Conservation (phyloP, 1,284 basidiomycete genomes). For the Jaminaea rosea region DNA sequence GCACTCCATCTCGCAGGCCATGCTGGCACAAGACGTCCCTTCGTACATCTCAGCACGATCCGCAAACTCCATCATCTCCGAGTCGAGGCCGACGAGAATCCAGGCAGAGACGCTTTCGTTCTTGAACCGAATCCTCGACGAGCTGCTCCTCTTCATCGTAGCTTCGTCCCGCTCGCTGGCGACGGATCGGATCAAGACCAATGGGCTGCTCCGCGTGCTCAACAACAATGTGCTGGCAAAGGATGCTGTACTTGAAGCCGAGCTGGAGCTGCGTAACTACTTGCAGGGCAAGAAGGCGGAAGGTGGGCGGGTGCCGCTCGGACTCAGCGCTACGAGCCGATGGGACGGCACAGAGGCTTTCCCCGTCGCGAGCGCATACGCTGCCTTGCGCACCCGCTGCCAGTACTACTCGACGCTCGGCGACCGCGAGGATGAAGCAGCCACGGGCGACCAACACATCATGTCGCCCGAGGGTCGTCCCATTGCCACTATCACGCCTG, state of each 20-base stretch:
- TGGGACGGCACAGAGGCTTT: conserved; percentile 35
- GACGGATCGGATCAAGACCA: conserved; percentile 40
- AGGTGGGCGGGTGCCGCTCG: conserved; percentile 33
- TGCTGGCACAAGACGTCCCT: conserved; percentile 2
- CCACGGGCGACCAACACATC: conserved; percentile 31
- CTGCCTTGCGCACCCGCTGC: conserved; percentile 26
- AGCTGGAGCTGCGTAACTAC: conserved; percentile 35
- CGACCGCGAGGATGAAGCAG: conserved; percentile 26
- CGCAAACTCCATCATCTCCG: conserved; percentile 36
- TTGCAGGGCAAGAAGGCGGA: conserved; percentile 33
- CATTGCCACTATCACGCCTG: conserved; percentile 40
- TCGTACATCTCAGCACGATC: conserved; percentile 31
- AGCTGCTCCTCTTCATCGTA: conserved; percentile 30
- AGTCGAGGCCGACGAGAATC: conserved; percentile 35
- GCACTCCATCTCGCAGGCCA: not conserved
- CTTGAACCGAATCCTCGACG: conserved; percentile 34
- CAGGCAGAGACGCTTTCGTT: conserved; percentile 31
- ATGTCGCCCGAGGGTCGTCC: conserved; percentile 38
- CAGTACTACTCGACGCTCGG: conserved; percentile 36
- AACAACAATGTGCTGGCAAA: conserved; percentile 33
- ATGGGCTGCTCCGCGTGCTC: conserved; percentile 33
- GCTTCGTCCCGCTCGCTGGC: conserved; percentile 29
- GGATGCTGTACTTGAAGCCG: conserved; percentile 39
- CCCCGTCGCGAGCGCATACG: conserved; percentile 33
- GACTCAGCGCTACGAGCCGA: conserved; percentile 34